Conservation (phyloP, 2,329 filamentous ascomycete genomes). For the Diaporthe sp. region DNA sequence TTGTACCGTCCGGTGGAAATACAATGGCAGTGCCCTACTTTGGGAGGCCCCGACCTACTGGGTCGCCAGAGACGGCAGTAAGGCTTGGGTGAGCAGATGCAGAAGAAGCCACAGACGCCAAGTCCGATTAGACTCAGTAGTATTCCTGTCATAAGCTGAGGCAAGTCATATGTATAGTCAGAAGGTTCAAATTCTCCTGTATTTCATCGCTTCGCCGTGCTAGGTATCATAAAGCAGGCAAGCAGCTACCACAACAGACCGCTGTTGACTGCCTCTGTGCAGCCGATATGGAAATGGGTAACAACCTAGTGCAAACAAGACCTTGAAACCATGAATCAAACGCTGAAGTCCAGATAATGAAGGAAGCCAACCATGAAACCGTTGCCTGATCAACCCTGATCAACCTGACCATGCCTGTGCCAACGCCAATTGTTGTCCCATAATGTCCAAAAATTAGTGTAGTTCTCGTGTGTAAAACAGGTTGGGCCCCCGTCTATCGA, state of each 20-base stretch:
- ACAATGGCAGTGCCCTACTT: too few relatives aligned
- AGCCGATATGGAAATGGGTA: background rate
- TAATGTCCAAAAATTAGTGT: constrained; percentile 8
- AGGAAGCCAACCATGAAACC: constrained; percentile 22
- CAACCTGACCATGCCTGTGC: constrained; percentile 23
- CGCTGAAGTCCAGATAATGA: constrained; percentile 23
- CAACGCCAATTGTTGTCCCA: constrained; percentile 10
- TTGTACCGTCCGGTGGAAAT: background rate
- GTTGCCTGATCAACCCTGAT: constrained; percentile 9
- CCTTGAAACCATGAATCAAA: constrained; percentile 6
- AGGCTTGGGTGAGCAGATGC: too few relatives aligned
- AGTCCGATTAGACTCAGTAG: too few relatives aligned
- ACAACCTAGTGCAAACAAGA: background rate
- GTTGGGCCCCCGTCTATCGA: background rate
- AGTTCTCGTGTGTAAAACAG: background rate
- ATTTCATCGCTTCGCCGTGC: constrained; percentile 23
- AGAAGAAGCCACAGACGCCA: too few relatives aligned
- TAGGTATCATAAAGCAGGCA: constrained; percentile 27
- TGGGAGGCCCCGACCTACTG: too few relatives aligned
- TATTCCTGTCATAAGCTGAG: too few relatives aligned
- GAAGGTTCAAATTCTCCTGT: background rate
- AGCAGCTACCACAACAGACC: constrained; percentile 13
- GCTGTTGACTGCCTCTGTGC: background rate
- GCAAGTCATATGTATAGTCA: too few relatives aligned
- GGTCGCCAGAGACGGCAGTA: too few relatives aligned